A percentile compares a stretch with the other conserved stretches of the same genome.
Evolutionary conservation across 441 rosid genomes (phyloP).

Genomic region (Pelargonium australe): DNA sequence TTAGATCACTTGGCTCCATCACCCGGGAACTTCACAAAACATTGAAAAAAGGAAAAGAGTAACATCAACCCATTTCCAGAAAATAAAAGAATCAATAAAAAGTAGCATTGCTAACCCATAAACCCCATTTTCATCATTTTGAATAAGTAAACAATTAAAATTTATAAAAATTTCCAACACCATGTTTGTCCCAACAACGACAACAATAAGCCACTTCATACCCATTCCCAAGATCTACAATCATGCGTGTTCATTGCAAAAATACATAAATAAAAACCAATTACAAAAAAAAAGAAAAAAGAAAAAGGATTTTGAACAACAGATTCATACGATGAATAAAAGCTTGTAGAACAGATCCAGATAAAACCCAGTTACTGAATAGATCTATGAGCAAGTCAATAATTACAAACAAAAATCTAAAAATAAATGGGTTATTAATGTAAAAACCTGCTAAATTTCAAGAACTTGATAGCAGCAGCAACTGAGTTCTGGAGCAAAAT

Average conservation of each 20-base stretch:
- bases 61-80: no score
- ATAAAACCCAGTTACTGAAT: neutral
- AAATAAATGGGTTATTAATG: neutral
- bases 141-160: neutral
- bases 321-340: neutral
- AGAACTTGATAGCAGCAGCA: neutral
- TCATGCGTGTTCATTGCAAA: neutral
- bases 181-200: neutral
- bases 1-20: neutral
- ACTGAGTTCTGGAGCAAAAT: no score
- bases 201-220: neutral
- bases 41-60: no score
- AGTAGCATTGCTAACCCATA: neutral
- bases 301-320: neutral
- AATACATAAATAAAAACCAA: neutral
- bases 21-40: neutral
- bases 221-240: neutral
- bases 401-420: neutral
- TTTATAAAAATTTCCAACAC: neutral
- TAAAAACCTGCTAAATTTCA: constrained; percentile 1
- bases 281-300: neutral
- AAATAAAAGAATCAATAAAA: neutral
- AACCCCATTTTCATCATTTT: neutral
- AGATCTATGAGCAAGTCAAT: neutral
- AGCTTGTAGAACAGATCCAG: neutral